Base-by-base conservation (phyloP, 73 alveolate species). In the Blepharisma stoltei region DNA sequence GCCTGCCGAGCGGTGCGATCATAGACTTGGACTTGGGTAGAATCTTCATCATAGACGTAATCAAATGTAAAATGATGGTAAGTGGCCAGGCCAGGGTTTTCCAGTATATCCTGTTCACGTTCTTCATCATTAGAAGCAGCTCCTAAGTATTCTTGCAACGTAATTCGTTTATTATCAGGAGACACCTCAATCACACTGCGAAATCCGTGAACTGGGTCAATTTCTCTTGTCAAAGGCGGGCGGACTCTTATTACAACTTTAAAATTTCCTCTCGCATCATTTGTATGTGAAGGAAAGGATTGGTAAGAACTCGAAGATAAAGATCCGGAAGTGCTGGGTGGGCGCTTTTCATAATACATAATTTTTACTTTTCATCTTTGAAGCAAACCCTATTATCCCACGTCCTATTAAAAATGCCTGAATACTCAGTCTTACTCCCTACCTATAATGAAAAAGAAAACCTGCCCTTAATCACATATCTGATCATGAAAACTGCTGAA, bases 381-480 rank as follows among this genome's bases (percentile, higher is more conserved):
- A 32, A 32, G 41, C 41, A 32, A 32, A 32, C 41, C 41, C 41
- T 32, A 32, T 32, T 32, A 32, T 32, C 41, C 41, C 41, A 32
- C 41, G 41, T 50, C 21, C 65, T 60, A 48, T 82, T 83, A 77
- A 87, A 44, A 32, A 47, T 53, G 80, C 37, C 23, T 38, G 88
- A 92, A 87, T 95, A 95, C 89, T 95, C 99, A 8, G 92, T 97
- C 52, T 75, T 97, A 60, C 83, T 97, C 67, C 99, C 99, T 11
- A 97, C 99, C 46, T 97, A 97, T 84, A 88, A 97, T 60, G 99
- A 97, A 78, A 84, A 98, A 48, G 99, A 97, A 54, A 97, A 97
- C 90, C 84, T 97, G 7, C 98, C 99, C 0, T 85, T 97, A 52
- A 92, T 94, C 54, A 84, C 84, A 27, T 91, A 90, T 86, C 90